These are phyloP conservation scores for Aspergillus proliferans DNA, from an alignment of 2,329 filamentous ascomycete species.

Conservation along the genomic window DNA sequence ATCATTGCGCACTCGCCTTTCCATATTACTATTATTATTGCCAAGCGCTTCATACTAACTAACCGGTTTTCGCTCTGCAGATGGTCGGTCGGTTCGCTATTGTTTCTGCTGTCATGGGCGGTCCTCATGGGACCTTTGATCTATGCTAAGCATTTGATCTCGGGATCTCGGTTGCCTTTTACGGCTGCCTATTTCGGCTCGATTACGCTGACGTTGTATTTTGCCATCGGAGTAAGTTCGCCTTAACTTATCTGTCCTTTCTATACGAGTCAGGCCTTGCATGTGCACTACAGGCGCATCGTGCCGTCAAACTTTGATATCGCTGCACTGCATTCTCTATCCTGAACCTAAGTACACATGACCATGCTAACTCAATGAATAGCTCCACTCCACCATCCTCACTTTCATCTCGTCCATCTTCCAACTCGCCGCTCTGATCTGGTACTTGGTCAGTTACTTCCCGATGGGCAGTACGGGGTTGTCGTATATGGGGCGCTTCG, in stretches of 20 bases:
- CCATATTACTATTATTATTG: not conserved
- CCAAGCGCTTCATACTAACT: conserved; percentile 15
- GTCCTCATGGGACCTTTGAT: conserved; percentile 85
- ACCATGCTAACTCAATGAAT: conserved; percentile 7
- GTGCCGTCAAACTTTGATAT: not conserved
- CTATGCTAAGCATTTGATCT: conserved; percentile 79
- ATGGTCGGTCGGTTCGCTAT: conserved; percentile 86
- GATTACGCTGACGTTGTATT: conserved; percentile 83
- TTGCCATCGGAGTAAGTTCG: conserved; percentile 74
- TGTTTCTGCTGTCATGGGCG: conserved; percentile 89
- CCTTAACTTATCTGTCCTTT: conserved; percentile 8
- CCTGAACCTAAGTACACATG: no score
- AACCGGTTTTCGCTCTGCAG: conserved; percentile 45
- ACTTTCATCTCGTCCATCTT: conserved; percentile 78
- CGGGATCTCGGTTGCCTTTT: conserved; percentile 78
- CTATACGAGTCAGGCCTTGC: not conserved
- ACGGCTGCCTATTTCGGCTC: conserved; percentile 93
- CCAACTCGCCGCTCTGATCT: conserved; percentile 75
- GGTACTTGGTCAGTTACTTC: conserved; percentile 97
- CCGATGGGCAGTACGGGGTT: conserved; percentile 90
- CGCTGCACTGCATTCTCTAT: no score
- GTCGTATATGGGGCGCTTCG: conserved; percentile 78
- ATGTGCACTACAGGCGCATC: not conserved
- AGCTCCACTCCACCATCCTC: conserved; percentile 79
- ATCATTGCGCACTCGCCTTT: conserved; percentile 1